A percentile compares a stretch with the other conserved stretches of the same genome.
phyloP scores from a whole-genome alignment of 179 eudicot genomes.

The Sideroxylon spinosum region DNA sequence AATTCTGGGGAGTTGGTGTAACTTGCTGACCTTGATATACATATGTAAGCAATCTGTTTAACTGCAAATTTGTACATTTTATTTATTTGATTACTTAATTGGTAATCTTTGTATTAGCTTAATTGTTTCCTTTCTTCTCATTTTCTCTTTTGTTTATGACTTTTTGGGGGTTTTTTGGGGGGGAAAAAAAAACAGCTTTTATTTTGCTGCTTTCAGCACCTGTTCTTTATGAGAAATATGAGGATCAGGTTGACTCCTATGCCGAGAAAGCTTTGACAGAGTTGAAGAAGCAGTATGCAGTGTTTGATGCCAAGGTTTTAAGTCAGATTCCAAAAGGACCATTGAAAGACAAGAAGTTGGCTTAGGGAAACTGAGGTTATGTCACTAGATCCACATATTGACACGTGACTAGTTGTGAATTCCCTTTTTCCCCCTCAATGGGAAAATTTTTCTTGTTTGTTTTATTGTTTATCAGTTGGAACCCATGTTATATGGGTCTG shows the following conservation, averaged over 20 bases:
- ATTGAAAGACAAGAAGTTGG: constrained; percentile 57
- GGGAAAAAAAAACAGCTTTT: constrained; percentile 36
- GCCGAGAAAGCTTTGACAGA: constrained; percentile 79
- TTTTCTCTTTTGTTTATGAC: neutral
- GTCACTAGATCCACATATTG: neutral
- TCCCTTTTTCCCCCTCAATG: neutral
- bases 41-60: constrained; percentile 40
- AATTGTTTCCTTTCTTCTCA: neutral
- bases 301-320: constrained; percentile 59
- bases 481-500: neutral
- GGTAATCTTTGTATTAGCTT: neutral
- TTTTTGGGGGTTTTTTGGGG: neutral
- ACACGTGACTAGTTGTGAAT: constrained; percentile 3
- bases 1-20: constrained; percentile 63
- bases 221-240: constrained; percentile 66
- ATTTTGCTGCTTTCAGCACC: constrained; percentile 71
- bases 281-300: constrained; percentile 73
- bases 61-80: neutral
- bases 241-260: constrained; percentile 72
- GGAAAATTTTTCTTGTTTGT: neutral
- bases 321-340: constrained; percentile 72
- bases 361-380: constrained; percentile 18
- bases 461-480: neutral
- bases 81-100: neutral
- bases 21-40: constrained; percentile 81